Base-by-base conservation (phyloP, 2,329 filamentous ascomycete genomes). In the Stachybotrys chartarum region DNA sequence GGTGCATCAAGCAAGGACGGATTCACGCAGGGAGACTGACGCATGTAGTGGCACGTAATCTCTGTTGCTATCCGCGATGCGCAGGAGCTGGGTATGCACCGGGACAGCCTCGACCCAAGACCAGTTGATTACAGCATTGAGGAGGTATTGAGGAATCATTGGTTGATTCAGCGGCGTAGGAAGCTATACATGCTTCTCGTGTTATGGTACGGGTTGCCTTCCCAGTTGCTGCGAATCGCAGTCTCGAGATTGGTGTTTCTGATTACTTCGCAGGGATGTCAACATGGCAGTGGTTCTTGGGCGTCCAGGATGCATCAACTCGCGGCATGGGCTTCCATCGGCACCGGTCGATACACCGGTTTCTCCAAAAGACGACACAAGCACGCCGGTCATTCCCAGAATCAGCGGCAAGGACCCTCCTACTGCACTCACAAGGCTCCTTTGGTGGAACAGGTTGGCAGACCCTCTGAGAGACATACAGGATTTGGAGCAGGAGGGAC, bases 11-110 rank as follows among this genome's bases (percentile, higher is more conserved):
- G 6, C 30, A 24, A 24, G 4, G 24, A 4, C 24, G 24, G 24
- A 11, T 17, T 52, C 57, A 57, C 35, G 57, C 44, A 30, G 24
- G 58, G 6, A 45, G 16, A 30, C 18, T 14, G 24, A 14, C 16
- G 24, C 14, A 17, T 47, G 24, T 30, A 81, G 77, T 83, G 79
- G 79, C 80, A 83, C 62, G 74, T 75, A 1, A 72, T 86, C 32
- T 79, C 80, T 1, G 73, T 76, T 24, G 78, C 80, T 0, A 84
- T 86, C 55, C 73, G 81, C 46, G 82, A 86, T 63, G 83, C 81
- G 0, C 83, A 86, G 63, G 83, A 85, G 60, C 76, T 86, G 46
- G 83, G 82, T 12, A 70, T 86, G 61, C 79, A 86, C 59, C 74
- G 78, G 12, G 77, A 81, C 58, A 73, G 70, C 42, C 67, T 78